Percentiles rank a stretch among this genome's conserved stretches.
phyloP scores from a whole-genome alignment of 768 basidiomycete species.

The Podaxis pistillaris region DNA sequence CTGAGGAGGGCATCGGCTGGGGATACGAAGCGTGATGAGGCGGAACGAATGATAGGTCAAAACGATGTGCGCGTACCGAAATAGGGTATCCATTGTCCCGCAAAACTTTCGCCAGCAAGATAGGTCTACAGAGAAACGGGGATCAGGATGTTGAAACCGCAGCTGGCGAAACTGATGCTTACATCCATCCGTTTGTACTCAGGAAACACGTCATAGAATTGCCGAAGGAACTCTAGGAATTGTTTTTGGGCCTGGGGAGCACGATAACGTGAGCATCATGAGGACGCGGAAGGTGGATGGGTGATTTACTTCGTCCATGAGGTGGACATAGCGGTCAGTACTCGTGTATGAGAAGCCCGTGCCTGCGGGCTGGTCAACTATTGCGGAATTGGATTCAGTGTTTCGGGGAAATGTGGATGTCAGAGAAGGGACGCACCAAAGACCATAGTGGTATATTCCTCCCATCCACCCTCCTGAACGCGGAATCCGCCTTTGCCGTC shows the following conservation, averaged over 20 bases:
- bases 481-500: conserved; percentile 72
- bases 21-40: conserved; percentile 7
- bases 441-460: conserved; percentile 93
- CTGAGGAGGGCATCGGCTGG: conserved; percentile 76
- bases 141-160: not conserved
- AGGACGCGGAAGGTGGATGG: not conserved
- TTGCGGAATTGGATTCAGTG: conserved; percentile 9
- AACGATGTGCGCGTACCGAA: conserved; percentile 54
- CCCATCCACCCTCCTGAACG: conserved; percentile 88
- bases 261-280: conserved; percentile 10
- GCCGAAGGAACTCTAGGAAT: conserved; percentile 78
- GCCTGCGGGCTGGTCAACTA: conserved; percentile 97
- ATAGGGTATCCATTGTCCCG: conserved; percentile 97
- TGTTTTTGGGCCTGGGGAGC: conserved; percentile 65
- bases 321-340: conserved; percentile 82
- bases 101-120: conserved; percentile 93
- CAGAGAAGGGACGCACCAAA: conserved; percentile 58
- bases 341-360: conserved; percentile 92
- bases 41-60: not conserved
- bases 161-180: conserved; percentile 29
- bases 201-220: conserved; percentile 91
- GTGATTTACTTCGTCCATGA: conserved; percentile 56
- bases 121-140: conserved; percentile 64
- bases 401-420: not conserved
- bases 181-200: conserved; percentile 84